Conservation (phyloP, 2,329 filamentous ascomycete genomes). For the Hypoxylon sp. region DNA sequence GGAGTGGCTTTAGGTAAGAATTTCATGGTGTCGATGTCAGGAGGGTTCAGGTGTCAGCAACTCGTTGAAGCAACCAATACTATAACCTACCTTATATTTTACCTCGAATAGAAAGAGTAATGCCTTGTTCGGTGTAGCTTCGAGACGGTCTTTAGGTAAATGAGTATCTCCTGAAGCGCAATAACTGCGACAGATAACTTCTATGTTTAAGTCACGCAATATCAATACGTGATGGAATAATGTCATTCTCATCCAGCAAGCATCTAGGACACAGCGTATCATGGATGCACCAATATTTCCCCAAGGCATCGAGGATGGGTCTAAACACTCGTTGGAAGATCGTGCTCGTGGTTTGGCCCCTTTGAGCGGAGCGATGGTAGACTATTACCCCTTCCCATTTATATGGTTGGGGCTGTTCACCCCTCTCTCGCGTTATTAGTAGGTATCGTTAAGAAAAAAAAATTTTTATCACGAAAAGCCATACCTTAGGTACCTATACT, state of each 20-base stretch:
- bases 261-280: conserved; percentile 3
- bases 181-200: too few species aligned
- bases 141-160: too few species aligned
- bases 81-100: too few species aligned
- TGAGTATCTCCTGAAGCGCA: too few species aligned
- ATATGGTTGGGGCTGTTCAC: background rate
- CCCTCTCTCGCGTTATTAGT: background rate
- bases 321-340: background rate
- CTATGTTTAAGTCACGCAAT: background rate
- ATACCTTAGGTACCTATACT: background rate
- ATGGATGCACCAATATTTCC: conserved; percentile 13
- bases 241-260: background rate
- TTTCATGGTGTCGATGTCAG: background rate
- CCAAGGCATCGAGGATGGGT: background rate
- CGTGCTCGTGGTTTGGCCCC: background rate
- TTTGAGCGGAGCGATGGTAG: background rate
- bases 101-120: too few species aligned
- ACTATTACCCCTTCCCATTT: background rate
- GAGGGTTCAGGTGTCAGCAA: background rate
- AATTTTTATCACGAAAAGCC: background rate
- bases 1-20: background rate
- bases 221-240: background rate
- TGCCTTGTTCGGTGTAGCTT: too few species aligned
- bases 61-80: background rate
- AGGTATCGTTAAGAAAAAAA: background rate